Conservation (phyloP, 306 rosid species). For the Glycyrrhiza uralensis region DNA sequence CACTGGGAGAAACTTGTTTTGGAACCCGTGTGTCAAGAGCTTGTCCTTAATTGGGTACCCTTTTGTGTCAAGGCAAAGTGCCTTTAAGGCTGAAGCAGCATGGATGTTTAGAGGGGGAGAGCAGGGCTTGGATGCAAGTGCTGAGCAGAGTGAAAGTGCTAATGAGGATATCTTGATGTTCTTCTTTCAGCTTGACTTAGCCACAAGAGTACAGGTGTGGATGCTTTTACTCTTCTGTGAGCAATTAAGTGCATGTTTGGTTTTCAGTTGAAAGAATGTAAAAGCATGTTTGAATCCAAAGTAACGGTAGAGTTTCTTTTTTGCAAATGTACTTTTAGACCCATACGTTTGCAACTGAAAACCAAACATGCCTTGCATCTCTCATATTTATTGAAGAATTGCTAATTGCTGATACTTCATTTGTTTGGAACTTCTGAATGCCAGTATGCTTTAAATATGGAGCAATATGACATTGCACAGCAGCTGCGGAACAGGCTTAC, state of each 20-base stretch:
- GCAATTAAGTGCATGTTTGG: not conserved
- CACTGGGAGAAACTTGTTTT: conserved; percentile 32
- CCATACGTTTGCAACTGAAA: no score
- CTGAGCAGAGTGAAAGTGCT: conserved; percentile 82
- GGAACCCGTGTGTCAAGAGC: conserved; percentile 39
- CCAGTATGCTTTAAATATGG: conserved; percentile 83
- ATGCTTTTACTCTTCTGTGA: not conserved
- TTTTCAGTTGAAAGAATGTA: no score
- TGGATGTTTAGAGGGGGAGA: conserved; percentile 85
- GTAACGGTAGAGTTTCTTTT: no score
- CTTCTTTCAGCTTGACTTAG: conserved; percentile 85
- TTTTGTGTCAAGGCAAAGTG: conserved; percentile 37
- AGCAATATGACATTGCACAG: conserved; percentile 82
- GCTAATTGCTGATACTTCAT: not conserved
- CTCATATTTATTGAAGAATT: conserved; percentile 9
- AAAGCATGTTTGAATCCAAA: no score
- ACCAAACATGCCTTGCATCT: no score
- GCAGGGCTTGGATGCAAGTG: conserved; percentile 56
- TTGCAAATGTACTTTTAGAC: no score
- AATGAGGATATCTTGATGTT: conserved; percentile 84
- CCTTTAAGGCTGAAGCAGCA: conserved; percentile 56
- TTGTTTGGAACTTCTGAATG: conserved; percentile 29
- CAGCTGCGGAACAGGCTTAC: conserved; percentile 82
- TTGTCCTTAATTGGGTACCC: conserved; percentile 39
- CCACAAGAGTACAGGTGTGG: conserved; percentile 89